Evolutionary conservation across 139 green algal genomes (phyloP), one percentile per base, ranked within the genome.

Genomic region (Chlamydomonas schloesseri): DNA sequence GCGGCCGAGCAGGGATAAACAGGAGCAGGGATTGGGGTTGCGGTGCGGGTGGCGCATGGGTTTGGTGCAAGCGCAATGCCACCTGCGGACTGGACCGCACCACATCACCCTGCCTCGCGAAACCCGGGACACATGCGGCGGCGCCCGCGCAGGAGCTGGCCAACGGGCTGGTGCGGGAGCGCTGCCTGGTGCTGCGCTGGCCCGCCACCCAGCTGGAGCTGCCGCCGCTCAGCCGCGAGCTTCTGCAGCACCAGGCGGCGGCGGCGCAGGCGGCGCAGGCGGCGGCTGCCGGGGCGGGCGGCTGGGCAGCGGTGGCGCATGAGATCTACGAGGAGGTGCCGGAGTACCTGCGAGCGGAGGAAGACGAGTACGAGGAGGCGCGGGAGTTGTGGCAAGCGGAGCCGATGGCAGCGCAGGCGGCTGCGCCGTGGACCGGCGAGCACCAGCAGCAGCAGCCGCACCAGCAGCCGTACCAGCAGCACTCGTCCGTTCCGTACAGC

Each of bases 121-220:
- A 57, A 11, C 50, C 50, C 50, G 14, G 14, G 50, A 11, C 50
- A 14, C 50, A 57, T 14, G 11, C 50, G 14, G 50, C 50, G 11
- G 14, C 14, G 14, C 50, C 50, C 14, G 50, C 11, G 11, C 96
- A 98, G 88, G 96, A 98, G 92, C 92, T 99, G 46, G 91, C 93
- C 1, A 84, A 95, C 46, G 15, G 18, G 10, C 36, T 89, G 67
- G 53, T 23, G 2, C 53, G 68, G 1, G 74, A 84, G 74, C 84
- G 68, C 26, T 84, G 84, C 84, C 78, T 36, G 29, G 26, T 75
- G 26, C 73, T 89, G 36, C 14, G 33, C 36, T 89, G 84, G 84
- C 68, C 83, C 14, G 20, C 78, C n/a, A 23, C 67, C 18, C 9
- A 9, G 11, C 4, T 3, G 24, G 46, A 75, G 17, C 64, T 84